Base-by-base conservation (phyloP, 2,329 filamentous ascomycete genomes). In the Dendrostoma leiphaemia region DNA sequence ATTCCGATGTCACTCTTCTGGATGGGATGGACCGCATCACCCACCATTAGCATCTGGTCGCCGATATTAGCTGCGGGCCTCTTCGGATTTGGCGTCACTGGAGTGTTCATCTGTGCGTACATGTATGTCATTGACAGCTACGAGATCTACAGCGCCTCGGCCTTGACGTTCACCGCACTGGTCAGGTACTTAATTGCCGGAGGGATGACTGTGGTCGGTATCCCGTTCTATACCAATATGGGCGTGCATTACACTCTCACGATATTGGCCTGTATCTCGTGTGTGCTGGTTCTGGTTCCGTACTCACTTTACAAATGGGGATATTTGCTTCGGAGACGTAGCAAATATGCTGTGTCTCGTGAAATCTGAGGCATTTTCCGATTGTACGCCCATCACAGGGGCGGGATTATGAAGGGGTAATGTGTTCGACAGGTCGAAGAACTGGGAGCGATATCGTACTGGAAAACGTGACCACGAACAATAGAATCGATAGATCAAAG, bases 1-100 rank as follows among this genome's bases (percentile, higher is more conserved):
- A 67, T 79, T 4, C 75, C 78, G 0, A 63, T 79, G 10, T 71
- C 70, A 0, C 69, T 80, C 1, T 80, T 80, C 60, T 79, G 76
- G 76, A 69, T 80, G 19, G 78, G 74, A 5, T 80, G 77, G 77
- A 73, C 74, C 2, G 70, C 71, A 3, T 69, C 73, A 29, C 57
- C 68, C 0, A 60, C 51, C 17, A 70, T 78, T 24, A 74, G 73
- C 21, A 72, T 74, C 58, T 78, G 77, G 68, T 75, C 73, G 0
- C 68, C 70, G 5, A 71, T 79, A 3, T 63, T 76, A 0, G 76
- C 74, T 0, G 66, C 70, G 0, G 64, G 65, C 0, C 53, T 77
- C 0, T 77, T 80, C 24, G 76, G 77, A 1, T 77, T 73, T 40
- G 73, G 72, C 2, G 69, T 78, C 60, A 74, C 73, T 40, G 70